Conservation (phyloP, 305 asterid genomes). For the Vinca major region DNA sequence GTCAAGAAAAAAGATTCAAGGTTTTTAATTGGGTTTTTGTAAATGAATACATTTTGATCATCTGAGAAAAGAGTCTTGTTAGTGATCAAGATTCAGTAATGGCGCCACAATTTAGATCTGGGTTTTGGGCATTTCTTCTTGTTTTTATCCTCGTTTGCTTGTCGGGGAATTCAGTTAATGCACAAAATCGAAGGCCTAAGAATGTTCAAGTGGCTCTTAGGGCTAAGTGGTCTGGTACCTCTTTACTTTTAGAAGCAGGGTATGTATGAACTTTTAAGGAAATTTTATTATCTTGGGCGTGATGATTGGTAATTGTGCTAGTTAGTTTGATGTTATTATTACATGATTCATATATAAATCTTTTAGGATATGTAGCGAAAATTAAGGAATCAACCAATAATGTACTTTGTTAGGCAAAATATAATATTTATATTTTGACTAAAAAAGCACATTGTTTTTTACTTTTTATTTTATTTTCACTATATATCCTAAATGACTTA, state of each 20-base stretch:
- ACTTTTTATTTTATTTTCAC: neutral
- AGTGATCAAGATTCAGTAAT: slow-evolving; percentile 35
- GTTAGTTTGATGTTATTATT: neutral
- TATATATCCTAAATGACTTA: too few relatives aligned
- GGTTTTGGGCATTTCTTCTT: slow-evolving; percentile 37
- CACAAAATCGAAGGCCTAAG: slow-evolving; percentile 60
- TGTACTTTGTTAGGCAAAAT: too few relatives aligned
- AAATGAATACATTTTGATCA: slow-evolving; percentile 29
- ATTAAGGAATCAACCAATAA: too few relatives aligned
- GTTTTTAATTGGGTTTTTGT: slow-evolving; percentile 17
- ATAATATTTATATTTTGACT: too few relatives aligned
- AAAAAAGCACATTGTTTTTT: neutral
- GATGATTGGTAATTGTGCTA: neutral
- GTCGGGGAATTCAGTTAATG: slow-evolving; percentile 37
- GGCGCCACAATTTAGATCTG: slow-evolving; percentile 61
- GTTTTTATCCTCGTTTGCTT: slow-evolving; percentile 27
- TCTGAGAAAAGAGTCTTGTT: slow-evolving; percentile 9
- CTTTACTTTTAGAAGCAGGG: slow-evolving; percentile 95
- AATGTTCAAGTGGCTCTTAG: slow-evolving; percentile 91
- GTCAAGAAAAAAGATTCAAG: slow-evolving; percentile 7
- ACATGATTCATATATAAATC: neutral
- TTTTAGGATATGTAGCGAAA: too few relatives aligned
- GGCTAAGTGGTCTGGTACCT: slow-evolving; percentile 97
- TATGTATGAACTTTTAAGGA: slow-evolving; percentile 20
- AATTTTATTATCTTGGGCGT: neutral